A percentile compares a stretch with the other conserved stretches of the same genome.
Conservation (phyloP, 495 filamentous ascomycete genomes). For the Aspergillus steynii region DNA sequence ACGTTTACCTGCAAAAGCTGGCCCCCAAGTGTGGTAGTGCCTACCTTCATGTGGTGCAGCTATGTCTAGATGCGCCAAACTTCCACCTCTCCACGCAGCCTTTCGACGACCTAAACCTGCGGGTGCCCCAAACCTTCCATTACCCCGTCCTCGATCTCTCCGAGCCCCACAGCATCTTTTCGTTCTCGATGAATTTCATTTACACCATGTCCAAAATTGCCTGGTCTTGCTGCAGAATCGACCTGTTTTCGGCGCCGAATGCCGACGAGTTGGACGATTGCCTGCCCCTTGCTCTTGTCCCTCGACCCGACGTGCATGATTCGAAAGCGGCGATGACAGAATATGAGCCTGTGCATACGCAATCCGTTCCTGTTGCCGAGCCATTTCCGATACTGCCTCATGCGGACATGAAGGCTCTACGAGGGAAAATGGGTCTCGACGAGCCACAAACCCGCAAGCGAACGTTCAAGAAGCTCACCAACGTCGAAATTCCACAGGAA, state of each 20-base stretch:
- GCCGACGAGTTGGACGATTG: constrained; percentile 48
- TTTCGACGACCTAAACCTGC: constrained; percentile 46
- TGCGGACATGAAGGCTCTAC: constrained; percentile 26
- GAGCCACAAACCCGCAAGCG: constrained; percentile 41
- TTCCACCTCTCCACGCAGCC: constrained; percentile 57
- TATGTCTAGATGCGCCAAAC: constrained; percentile 76
- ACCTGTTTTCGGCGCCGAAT: constrained; percentile 44
- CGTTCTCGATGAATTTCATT: constrained; percentile 51
- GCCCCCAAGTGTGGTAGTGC: constrained; percentile 71
- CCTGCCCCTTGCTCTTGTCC: constrained; percentile 46
- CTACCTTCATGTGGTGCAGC: constrained; percentile 79
- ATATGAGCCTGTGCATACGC: constrained; percentile 19
- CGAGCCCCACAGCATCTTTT: constrained; percentile 46
- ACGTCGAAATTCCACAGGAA: constrained; percentile 57
- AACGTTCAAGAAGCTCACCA: constrained; percentile 45
- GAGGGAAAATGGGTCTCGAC: constrained; percentile 27
- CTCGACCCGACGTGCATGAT: constrained; percentile 34
- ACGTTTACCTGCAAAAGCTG: constrained; percentile 63
- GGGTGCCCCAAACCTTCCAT: constrained; percentile 47
- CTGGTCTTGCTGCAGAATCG: constrained; percentile 47
- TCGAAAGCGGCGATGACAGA: constrained; percentile 24
- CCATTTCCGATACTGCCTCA: constrained; percentile 23
- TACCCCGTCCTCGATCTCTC: constrained; percentile 51
- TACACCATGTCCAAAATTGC: constrained; percentile 48
- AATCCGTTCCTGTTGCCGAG: constrained; percentile 24